phyloP scores from a whole-genome alignment of 1,139 yeast genomes.

The Taiozyma sp. region DNA sequence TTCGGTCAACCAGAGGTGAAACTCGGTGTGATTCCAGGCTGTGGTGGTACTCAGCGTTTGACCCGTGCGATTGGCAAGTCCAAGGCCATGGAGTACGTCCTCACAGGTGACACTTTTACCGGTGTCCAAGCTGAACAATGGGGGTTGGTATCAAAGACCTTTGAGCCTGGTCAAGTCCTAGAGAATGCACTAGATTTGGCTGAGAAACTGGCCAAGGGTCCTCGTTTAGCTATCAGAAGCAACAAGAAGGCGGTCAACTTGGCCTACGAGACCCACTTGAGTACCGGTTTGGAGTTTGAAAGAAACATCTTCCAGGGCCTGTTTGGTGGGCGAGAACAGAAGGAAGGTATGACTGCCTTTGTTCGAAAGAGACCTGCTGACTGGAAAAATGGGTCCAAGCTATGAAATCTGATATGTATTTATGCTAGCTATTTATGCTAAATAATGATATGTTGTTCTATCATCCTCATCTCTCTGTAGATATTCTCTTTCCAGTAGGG shows the following conservation, averaged over 20 bases:
- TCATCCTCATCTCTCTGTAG: constrained; percentile 65
- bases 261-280: constrained; percentile 32
- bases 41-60: constrained; percentile 47
- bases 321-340: constrained; percentile 41
- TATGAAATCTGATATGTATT: constrained; percentile 2
- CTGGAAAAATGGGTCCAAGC: constrained; percentile 27
- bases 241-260: constrained; percentile 41
- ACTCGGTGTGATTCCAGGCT: constrained; percentile 48
- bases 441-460: constrained; percentile 60
- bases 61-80: constrained; percentile 42
- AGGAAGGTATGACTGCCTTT: constrained; percentile 48
- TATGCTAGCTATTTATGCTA: no score
- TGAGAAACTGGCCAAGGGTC: constrained; percentile 33
- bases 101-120: constrained; percentile 39
- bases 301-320: constrained; percentile 38
- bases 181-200: constrained; percentile 42
- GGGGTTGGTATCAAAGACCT: constrained; percentile 42
- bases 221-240: constrained; percentile 39
- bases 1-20: constrained; percentile 52
- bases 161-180: constrained; percentile 34
- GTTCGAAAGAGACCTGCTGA: constrained; percentile 39
- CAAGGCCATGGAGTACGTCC: constrained; percentile 40
- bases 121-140: constrained; percentile 41
- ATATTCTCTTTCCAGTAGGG: constrained; percentile 78
- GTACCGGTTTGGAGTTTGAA: constrained; percentile 38